Evolutionary conservation across 78 protist genomes (phyloP).

Genomic region (Pigoraptor vietnamica): DNA sequence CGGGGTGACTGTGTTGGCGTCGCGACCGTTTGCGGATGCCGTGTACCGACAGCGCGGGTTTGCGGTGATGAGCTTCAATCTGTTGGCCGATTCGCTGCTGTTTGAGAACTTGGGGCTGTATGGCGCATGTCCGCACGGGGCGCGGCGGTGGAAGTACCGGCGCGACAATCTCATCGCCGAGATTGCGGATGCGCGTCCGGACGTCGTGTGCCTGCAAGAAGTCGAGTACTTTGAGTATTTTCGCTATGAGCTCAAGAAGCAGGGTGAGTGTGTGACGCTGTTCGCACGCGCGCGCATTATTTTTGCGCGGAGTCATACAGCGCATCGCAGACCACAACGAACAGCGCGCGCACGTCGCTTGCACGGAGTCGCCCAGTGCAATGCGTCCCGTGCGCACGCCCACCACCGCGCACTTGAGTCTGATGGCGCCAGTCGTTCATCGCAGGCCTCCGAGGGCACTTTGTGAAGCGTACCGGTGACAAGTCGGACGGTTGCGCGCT

Average conservation of each 20-base stretch:
- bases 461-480: constrained; percentile 13
- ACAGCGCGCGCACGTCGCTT: neutral
- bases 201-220: neutral
- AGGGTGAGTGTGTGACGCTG: neutral
- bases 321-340: neutral
- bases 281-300: neutral
- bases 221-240: neutral
- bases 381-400: too few species aligned
- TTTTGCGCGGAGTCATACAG: too few species aligned
- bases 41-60: neutral
- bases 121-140: neutral
- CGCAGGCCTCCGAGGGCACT: neutral
- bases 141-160: neutral
- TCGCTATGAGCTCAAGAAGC: neutral
- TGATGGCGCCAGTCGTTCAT: too few species aligned
- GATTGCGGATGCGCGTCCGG: neutral
- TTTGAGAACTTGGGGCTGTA: neutral
- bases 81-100: neutral
- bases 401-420: too few species aligned
- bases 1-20: neutral
- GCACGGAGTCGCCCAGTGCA: too few species aligned
- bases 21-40: neutral
- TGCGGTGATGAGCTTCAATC: neutral
- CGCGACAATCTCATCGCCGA: neutral
- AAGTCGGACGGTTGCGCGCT: constrained; percentile 21